Evolutionary conservation across 306 rosid genomes (phyloP), one percentile per base, ranked within the genome.

Genomic region (Parietaria judaica): DNA sequence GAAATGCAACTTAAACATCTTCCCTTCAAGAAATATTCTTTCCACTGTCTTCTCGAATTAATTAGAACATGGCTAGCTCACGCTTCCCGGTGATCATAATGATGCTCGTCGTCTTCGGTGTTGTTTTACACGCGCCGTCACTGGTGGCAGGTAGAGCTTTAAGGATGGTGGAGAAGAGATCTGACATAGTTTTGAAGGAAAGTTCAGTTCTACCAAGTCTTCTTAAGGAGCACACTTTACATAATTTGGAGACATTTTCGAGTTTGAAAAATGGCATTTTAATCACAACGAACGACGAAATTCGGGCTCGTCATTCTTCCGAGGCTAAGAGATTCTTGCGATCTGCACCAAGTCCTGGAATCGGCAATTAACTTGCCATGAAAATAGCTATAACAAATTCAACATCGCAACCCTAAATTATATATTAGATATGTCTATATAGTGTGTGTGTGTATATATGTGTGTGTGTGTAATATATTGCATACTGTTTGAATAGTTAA

Each of bases 31-130:
- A 23, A 23, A 0, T 23, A 15, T 58, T 58, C 63, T n/a, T 48
- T 58, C n/a, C 31, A 55, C 5, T 23, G 11, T 55, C 41, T 34
- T 3, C 11, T 52, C 45, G 45, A 5, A 41, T 41, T 41, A 1
- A 16, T 54, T 31, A 23, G n/a, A 55, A 8, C 13, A 55, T 55
- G 59, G 59, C 59, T 55, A 46, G 60, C 44, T 34, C 45, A 31
- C 3, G 14, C 13, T 39, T 39, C 63, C 2, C 12, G 10, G 11
- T 37, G 43, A 14, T 58, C 31, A 1, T 23, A 23, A 23, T 23
- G 63, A 11, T 58, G 8, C 11, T 58, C 48, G 14, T 58, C 7
- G 39, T 55, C 15, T 3, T 55, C 35, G 59, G 15, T 12, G 7
- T 41, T 5, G 45, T 41, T 5, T 5, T 41, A 5, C 45, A 41